phyloP scores from a whole-genome alignment of 345 rosid genomes.

The Murraya koenigii region DNA sequence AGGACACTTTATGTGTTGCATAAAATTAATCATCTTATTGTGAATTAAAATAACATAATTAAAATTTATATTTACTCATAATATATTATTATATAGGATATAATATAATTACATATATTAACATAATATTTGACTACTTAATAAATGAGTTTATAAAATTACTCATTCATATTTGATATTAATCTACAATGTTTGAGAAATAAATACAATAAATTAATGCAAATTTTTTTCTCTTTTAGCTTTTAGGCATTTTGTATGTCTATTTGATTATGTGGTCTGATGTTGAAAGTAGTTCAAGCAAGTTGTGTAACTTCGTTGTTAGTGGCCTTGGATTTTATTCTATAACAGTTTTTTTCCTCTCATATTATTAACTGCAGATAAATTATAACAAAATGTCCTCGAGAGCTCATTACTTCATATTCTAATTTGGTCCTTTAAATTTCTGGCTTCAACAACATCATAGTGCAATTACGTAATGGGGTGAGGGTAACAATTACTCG shows the following conservation, averaged over 20 bases:
- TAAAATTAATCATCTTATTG: accelerated
- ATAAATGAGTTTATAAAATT: too few species aligned
- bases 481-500: background rate
- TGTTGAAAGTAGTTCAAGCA: background rate
- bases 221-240: background rate
- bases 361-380: background rate
- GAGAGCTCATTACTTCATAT: too few species aligned
- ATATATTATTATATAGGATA: too few species aligned
- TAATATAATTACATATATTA: accelerated
- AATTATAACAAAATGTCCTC: background rate
- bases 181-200: too few species aligned
- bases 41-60: accelerated
- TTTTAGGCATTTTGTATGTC: background rate
- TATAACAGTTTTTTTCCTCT: background rate
- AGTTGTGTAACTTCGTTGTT: background rate
- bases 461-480: too few species aligned
- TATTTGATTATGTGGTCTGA: background rate
- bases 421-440: background rate
- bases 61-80: accelerated
- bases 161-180: accelerated
- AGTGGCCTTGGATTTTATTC: background rate
- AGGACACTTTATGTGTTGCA: accelerated
- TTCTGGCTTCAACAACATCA: background rate
- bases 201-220: too few species aligned
- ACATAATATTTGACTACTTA: too few species aligned